These are phyloP conservation scores for Tolypocladium paradoxum DNA, from an alignment of 2,329 filamentous ascomycete species.

Conservation along the genomic window DNA sequence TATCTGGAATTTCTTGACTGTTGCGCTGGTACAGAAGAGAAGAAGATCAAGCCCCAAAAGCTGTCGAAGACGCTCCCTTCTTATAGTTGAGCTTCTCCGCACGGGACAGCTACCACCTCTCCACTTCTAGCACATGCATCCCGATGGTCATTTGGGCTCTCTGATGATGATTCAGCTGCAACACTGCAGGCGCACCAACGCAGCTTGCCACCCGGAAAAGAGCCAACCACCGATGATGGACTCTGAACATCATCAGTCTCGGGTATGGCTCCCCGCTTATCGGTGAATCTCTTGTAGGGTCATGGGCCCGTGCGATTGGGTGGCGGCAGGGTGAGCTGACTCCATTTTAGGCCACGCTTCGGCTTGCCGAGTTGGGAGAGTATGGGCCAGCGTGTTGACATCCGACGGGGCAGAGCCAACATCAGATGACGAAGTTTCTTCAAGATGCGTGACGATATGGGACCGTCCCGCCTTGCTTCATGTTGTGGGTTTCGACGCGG, in stretches of 20 bases:
- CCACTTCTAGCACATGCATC: background rate
- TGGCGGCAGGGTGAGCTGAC: background rate
- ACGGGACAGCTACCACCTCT: background rate
- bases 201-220: background rate
- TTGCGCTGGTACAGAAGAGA: background rate
- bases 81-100: conserved; percentile 4
- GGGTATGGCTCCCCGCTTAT: background rate
- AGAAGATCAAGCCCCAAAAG: background rate
- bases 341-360: background rate
- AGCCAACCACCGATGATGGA: background rate
- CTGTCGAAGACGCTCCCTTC: background rate
- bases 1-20: background rate
- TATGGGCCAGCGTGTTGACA: background rate
- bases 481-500: background rate
- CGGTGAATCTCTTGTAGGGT: background rate
- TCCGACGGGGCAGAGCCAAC: background rate
- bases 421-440: too few species aligned
- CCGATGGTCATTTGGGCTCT: background rate
- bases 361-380: conserved; percentile 1
- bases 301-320: background rate
- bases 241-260: background rate
- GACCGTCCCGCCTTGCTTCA: too few species aligned
- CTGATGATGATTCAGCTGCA: conserved; percentile 1
- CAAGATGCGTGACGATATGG: too few species aligned
- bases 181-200: background rate